A percentile compares a stretch with the other conserved stretches of the same genome.
Evolutionary conservation across 225 moss, liverwort and hornwort species (phyloP).

Genomic region (Antitrichia curtipendula): DNA sequence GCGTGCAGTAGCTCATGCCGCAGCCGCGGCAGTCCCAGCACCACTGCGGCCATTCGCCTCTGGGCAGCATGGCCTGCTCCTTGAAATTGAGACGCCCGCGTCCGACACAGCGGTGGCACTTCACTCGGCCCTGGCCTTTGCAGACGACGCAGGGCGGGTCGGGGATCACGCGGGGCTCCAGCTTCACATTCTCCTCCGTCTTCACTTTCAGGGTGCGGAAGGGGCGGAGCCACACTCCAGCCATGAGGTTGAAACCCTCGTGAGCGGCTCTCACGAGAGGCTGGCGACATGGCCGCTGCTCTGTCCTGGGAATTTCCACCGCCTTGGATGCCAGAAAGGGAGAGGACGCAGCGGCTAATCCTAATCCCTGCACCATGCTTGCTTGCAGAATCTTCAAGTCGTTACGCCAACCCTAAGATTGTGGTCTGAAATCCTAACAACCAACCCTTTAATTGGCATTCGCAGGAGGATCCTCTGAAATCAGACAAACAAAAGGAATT

Average conservation of each 20-base stretch:
- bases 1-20: constrained; percentile 77
- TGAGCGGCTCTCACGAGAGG: background rate
- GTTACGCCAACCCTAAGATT: background rate
- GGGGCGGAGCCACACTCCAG: constrained; percentile 37
- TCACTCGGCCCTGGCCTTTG: constrained; percentile 66
- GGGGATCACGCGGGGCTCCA: constrained; percentile 62
- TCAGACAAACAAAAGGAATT: background rate
- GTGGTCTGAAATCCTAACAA: background rate
- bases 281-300: background rate
- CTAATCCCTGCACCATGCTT: background rate
- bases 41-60: constrained; percentile 99
- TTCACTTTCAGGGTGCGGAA: constrained; percentile 38
- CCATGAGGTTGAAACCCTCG: constrained; percentile 48
- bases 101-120: constrained; percentile 68
- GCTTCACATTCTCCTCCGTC: constrained; percentile 68
- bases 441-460: background rate
- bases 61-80: constrained; percentile 73
- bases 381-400: background rate
- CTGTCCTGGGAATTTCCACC: background rate
- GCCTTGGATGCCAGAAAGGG: background rate
- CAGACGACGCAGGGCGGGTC: constrained; percentile 75
- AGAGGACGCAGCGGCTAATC: background rate
- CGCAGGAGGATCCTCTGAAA: background rate
- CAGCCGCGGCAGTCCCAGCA: constrained; percentile 97
- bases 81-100: constrained; percentile 80